Percentiles rank a stretch among this genome's conserved stretches.
phyloP scores from a whole-genome alignment of 441 rosid species.

The Brassica hybrid region DNA sequence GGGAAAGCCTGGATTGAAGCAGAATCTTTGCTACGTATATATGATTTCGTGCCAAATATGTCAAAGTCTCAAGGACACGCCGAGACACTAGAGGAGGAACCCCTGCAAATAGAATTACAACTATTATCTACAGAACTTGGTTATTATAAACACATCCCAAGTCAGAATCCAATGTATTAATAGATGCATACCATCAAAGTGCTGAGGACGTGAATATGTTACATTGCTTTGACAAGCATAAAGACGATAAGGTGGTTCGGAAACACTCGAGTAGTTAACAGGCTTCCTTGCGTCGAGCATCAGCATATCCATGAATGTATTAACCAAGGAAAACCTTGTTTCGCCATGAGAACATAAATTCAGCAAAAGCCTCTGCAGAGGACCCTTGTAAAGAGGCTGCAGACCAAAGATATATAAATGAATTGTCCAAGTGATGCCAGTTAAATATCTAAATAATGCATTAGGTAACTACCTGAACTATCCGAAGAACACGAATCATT shows the following conservation, averaged over 20 bases:
- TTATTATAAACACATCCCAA: not conserved
- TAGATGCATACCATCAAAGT: constrained; percentile 72
- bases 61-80: constrained; percentile 89
- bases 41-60: constrained; percentile 92
- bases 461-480: constrained; percentile 92
- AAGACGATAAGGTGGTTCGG: constrained; percentile 83
- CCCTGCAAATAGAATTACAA: constrained; percentile 52
- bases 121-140: not conserved
- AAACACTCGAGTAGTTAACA: constrained; percentile 48
- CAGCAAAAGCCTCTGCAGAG: constrained; percentile 93
- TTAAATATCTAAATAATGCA: constrained; percentile 4
- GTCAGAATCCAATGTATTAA: constrained; percentile 12
- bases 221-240: constrained; percentile 96
- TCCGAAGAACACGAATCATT: constrained; percentile 87
- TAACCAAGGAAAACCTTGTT: constrained; percentile 81
- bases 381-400: constrained; percentile 96
- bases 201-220: constrained; percentile 95
- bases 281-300: constrained; percentile 77
- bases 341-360: constrained; percentile 92
- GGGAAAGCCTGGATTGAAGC: constrained; percentile 74
- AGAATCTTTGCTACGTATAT: constrained; percentile 79
- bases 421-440: constrained; percentile 8
- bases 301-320: constrained; percentile 90
- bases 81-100: constrained; percentile 96
- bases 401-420: constrained; percentile 31